Percentiles rank a stretch among this genome's conserved stretches.
Evolutionary conservation across 2,329 filamentous ascomycete species (phyloP).

Genomic region (Dactylellina sp.): DNA sequence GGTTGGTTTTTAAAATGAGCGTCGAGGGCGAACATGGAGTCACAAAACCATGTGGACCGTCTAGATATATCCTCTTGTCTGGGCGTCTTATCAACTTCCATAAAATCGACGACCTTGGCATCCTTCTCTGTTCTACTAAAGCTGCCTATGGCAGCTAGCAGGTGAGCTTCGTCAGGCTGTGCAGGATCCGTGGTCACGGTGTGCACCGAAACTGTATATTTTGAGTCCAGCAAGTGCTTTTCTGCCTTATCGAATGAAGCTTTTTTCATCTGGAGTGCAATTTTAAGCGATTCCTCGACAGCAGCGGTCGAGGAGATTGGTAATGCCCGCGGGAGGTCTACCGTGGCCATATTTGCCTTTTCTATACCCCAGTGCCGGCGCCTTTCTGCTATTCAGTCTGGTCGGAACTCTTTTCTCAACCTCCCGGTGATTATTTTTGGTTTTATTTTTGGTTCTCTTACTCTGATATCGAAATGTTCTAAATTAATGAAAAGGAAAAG

Average conservation of each 20-base stretch:
- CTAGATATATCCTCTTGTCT: conserved; percentile 54
- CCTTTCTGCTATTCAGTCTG: conserved; percentile 29
- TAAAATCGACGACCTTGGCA: conserved; percentile 27
- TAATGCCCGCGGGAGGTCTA: conserved; percentile 33
- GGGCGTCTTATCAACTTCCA: conserved; percentile 55
- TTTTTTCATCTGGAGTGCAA: conserved; percentile 35
- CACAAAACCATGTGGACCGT: conserved; percentile 54
- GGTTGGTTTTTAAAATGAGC: conserved; percentile 52
- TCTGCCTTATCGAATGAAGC: conserved; percentile 50
- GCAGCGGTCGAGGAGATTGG: conserved; percentile 22
- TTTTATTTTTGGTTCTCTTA: conserved; percentile 44
- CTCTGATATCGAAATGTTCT: conserved; percentile 47
- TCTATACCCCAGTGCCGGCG: conserved; percentile 27
- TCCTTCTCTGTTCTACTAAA: conserved; percentile 42
- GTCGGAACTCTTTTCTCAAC: conserved; percentile 32
- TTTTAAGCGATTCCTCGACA: conserved; percentile 51
- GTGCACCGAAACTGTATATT: conserved; percentile 48
- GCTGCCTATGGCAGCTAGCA: conserved; percentile 51
- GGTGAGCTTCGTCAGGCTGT: conserved; percentile 51
- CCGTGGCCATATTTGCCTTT: conserved; percentile 51
- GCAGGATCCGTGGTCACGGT: conserved; percentile 51
- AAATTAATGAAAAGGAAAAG: conserved; percentile 53
- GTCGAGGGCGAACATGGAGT: conserved; percentile 51
- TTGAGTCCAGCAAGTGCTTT: conserved; percentile 38
- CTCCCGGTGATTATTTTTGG: conserved; percentile 15